Conservation (phyloP, 371 early-diverging fungal species). For the Syncephalis fuscata region DNA sequence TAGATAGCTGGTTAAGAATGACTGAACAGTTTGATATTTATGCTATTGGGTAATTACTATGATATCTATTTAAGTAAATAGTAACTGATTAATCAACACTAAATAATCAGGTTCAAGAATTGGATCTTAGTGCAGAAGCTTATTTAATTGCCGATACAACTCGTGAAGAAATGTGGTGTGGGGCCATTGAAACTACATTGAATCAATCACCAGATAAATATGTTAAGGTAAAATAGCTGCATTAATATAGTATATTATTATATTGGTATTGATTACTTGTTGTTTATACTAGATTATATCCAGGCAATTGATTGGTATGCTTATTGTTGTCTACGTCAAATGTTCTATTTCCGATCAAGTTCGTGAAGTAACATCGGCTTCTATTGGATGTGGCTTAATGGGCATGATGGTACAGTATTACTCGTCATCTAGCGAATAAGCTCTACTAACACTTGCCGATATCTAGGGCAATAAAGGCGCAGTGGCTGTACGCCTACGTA, state of each 20-base stretch:
- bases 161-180: constrained; percentile 65
- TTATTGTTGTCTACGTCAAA: constrained; percentile 63
- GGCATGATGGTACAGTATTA: constrained; percentile 38
- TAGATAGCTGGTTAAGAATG: constrained; percentile 48
- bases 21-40: constrained; percentile 45
- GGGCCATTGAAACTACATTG: constrained; percentile 47
- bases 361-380: constrained; percentile 31
- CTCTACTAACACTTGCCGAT: not conserved
- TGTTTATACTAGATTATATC: constrained; percentile 28
- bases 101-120: constrained; percentile 60
- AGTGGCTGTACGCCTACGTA: constrained; percentile 54
- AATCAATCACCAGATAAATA: constrained; percentile 24
- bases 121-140: constrained; percentile 73
- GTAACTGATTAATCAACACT: not conserved
- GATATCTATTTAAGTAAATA: too few species aligned
- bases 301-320: constrained; percentile 71
- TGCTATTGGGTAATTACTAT: constrained; percentile 40
- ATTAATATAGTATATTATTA: not conserved
- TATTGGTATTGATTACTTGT: not conserved
- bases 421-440: not conserved
- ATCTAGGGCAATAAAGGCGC: constrained; percentile 89
- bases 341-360: constrained; percentile 28
- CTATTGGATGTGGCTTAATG: constrained; percentile 62
- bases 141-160: constrained; percentile 58
- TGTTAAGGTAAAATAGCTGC: constrained; percentile 26